Evolutionary conservation across 441 rosid genomes (phyloP).

Genomic region (Omphalea diandra): DNA sequence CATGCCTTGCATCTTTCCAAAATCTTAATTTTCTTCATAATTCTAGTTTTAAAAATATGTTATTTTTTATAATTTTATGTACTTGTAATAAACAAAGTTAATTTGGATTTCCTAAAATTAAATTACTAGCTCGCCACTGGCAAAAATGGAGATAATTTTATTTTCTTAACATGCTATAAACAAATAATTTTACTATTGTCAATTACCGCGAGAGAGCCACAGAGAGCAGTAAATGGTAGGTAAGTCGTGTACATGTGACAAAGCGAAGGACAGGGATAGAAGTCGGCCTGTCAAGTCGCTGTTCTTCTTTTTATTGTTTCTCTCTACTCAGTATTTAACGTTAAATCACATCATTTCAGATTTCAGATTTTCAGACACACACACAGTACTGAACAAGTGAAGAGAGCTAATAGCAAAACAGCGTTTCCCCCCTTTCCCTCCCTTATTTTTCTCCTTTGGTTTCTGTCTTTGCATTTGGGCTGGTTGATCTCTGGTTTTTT

Average conservation of each 20-base stretch:
- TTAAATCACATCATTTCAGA: conserved; percentile 59
- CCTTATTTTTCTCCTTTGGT: neutral
- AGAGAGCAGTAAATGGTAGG: too few relatives aligned
- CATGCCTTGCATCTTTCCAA: too few relatives aligned
- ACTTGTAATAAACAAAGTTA: too few relatives aligned
- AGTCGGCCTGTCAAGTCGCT: conserved; percentile 58
- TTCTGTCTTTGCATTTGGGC: neutral
- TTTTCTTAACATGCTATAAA: too few relatives aligned
- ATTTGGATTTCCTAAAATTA: too few relatives aligned
- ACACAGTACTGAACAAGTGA: too few relatives aligned
- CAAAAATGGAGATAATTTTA: too few relatives aligned
- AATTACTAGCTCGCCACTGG: too few relatives aligned
- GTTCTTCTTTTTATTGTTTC: conserved; percentile 34
- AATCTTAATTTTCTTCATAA: too few relatives aligned
- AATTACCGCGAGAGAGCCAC: neutral
- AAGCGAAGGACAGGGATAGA: conserved; percentile 22
- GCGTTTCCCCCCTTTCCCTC: neutral
- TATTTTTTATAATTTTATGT: too few relatives aligned
- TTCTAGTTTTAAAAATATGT: too few relatives aligned
- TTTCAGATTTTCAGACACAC: conserved; percentile 4
- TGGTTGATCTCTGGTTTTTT: conserved; percentile 3
- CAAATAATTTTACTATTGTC: too few relatives aligned
- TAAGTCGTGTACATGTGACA: neutral
- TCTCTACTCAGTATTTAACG: conserved; percentile 41
- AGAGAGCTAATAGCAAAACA: neutral